Evolutionary conservation across 352 stramenopile genomes (phyloP).

Genomic region (Pythium utonaiense): DNA sequence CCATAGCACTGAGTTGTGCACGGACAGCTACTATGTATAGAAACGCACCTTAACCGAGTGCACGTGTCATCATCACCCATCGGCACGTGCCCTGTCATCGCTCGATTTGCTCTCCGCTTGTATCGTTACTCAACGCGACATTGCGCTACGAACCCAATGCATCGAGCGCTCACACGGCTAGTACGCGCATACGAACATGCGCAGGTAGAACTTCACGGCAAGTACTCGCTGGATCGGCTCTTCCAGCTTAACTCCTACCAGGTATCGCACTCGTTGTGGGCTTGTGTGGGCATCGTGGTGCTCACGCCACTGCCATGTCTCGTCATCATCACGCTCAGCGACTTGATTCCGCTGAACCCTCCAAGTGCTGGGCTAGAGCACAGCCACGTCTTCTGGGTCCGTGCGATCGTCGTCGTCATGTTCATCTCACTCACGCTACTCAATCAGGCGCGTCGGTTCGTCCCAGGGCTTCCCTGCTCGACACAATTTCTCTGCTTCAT

Average conservation of each 20-base stretch:
- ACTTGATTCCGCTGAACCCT: constrained; percentile 1
- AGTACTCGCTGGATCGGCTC: constrained; percentile 6
- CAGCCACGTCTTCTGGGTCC: constrained; percentile 2
- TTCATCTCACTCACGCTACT: not conserved
- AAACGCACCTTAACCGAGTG: no score
- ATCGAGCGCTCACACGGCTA: no score
- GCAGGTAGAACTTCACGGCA: constrained; percentile 17
- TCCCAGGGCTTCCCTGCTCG: not conserved
- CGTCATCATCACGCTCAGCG: not conserved
- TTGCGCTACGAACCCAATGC: no score
- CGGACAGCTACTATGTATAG: no score
- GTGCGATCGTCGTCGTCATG: not conserved
- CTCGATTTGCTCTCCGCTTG: no score
- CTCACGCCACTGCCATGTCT: constrained; percentile 2
- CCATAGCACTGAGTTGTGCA: no score
- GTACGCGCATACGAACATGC: no score
- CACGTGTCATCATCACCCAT: no score
- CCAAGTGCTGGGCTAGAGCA: not conserved
- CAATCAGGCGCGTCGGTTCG: not conserved
- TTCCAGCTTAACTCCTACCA: constrained; percentile 1
- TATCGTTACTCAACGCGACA: no score
- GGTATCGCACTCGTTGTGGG: not conserved
- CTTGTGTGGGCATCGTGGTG: not conserved
- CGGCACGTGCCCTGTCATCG: no score
- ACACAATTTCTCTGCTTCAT: not conserved